A percentile compares a stretch with the other conserved stretches of the same genome.
Conservation (phyloP, 257 asterid genomes). For the Jasminum sambac region DNA sequence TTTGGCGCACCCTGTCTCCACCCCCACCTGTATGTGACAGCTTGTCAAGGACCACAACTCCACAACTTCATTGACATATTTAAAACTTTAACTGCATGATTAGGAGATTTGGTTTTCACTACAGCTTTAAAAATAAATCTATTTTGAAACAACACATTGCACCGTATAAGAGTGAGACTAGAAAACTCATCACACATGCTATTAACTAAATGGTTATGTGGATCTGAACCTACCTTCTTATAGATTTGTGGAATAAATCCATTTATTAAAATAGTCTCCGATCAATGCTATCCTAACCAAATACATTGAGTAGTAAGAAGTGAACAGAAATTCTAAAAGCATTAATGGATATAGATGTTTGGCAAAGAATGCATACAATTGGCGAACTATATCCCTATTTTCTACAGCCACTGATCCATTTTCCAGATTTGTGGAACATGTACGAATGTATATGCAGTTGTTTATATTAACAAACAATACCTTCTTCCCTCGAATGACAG, state of each 20-base stretch:
- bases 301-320: too few relatives aligned
- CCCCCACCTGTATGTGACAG: too few relatives aligned
- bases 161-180: background rate
- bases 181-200: background rate
- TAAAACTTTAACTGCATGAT: background rate
- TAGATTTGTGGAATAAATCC: background rate
- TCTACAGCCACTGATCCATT: background rate
- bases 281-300: background rate
- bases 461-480: constrained; percentile 20
- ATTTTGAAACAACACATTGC: background rate
- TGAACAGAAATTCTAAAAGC: too few relatives aligned
- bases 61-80: background rate
- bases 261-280: background rate
- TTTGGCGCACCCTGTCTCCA: too few relatives aligned
- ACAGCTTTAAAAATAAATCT: background rate
- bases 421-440: background rate
- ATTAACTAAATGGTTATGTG: background rate
- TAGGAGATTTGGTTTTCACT: background rate
- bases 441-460: background rate
- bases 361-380: too few relatives aligned
- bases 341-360: too few relatives aligned
- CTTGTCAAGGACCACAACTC: background rate
- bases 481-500: constrained; percentile 55
- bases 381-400: background rate
- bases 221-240: background rate